phyloP scores from a whole-genome alignment of 352 stramenopile genomes.

The Elongisporangium undulatum region DNA sequence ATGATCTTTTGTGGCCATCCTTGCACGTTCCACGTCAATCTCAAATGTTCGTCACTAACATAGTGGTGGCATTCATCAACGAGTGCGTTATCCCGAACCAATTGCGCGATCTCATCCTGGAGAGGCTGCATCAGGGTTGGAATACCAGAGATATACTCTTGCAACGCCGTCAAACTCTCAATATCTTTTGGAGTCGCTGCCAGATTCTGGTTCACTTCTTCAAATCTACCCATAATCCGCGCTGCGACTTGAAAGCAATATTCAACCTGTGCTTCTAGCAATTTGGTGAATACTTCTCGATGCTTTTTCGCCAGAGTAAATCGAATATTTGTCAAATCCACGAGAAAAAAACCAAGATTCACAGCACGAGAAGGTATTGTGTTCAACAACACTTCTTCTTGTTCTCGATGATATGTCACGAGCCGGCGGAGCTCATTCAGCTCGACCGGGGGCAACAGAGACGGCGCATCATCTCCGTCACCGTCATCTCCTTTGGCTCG shows the following conservation, averaged over 20 bases:
- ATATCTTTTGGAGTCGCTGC: conserved; percentile 87
- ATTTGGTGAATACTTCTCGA: conserved; percentile 60
- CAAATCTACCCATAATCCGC: conserved; percentile 77
- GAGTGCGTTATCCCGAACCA: conserved; percentile 74
- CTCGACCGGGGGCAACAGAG: conserved; percentile 59
- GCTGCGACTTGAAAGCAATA: conserved; percentile 67
- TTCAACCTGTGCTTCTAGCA: conserved; percentile 63
- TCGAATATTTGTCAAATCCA: conserved; percentile 79
- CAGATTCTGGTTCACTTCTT: conserved; percentile 83
- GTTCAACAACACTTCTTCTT: conserved; percentile 68
- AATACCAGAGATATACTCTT: conserved; percentile 84
- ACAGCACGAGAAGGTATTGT: conserved; percentile 57
- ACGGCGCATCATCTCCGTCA: conserved; percentile 35
- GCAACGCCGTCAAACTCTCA: conserved; percentile 84
- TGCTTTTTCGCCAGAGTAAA: conserved; percentile 75
- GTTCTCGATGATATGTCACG: conserved; percentile 52
- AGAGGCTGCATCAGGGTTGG: conserved; percentile 65
- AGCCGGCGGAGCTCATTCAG: conserved; percentile 68
- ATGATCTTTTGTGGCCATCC: conserved; percentile 89
- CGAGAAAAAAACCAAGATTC: conserved; percentile 73
- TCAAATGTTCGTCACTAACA: conserved; percentile 82
- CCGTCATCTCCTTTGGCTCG: conserved; percentile 19
- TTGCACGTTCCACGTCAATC: conserved; percentile 87
- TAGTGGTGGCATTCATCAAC: conserved; percentile 84
- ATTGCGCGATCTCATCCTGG: conserved; percentile 75